Percentiles rank a stretch among this genome's conserved stretches.
These are phyloP conservation scores for Sarcodon aspratus DNA, from an alignment of 768 basidiomycete genomes.

Conservation along the genomic window DNA sequence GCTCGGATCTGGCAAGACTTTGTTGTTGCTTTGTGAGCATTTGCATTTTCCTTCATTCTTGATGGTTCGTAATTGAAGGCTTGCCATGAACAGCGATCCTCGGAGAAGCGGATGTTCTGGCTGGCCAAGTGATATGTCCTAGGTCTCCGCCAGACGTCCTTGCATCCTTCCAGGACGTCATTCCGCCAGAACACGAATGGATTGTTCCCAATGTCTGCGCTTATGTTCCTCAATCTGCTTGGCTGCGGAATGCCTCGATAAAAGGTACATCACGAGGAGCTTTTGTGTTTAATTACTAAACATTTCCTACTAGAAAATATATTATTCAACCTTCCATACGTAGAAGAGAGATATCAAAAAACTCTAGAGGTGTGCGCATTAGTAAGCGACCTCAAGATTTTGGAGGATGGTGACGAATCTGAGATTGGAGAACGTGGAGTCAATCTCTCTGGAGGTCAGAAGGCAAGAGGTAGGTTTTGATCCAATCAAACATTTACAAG, in stretches of 20 bases:
- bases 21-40: conserved; percentile 53
- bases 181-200: conserved; percentile 52
- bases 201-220: conserved; percentile 69
- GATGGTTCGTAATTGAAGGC: conserved; percentile 4
- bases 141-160: conserved; percentile 76
- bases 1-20: conserved; percentile 81
- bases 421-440: conserved; percentile 86
- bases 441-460: conserved; percentile 44
- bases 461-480: conserved; percentile 32
- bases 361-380: conserved; percentile 67
- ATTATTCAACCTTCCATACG: conserved; percentile 66
- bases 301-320: conserved; percentile 44
- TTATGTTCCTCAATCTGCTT: conserved; percentile 73
- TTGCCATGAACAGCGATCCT: conserved; percentile 43
- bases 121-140: conserved; percentile 75
- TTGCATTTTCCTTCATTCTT: not conserved
- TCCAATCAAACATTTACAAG: not conserved
- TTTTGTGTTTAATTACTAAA: conserved; percentile 8
- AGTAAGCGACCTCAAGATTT: conserved; percentile 61
- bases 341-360: conserved; percentile 61
- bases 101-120: conserved; percentile 78
- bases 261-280: conserved; percentile 21
- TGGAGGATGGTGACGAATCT: conserved; percentile 82
- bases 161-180: conserved; percentile 39
- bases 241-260: conserved; percentile 67